Percentiles rank a stretch among this genome's conserved stretches.
Conservation (phyloP, 1,284 basidiomycete species). For the Vanrija humicola region DNA sequence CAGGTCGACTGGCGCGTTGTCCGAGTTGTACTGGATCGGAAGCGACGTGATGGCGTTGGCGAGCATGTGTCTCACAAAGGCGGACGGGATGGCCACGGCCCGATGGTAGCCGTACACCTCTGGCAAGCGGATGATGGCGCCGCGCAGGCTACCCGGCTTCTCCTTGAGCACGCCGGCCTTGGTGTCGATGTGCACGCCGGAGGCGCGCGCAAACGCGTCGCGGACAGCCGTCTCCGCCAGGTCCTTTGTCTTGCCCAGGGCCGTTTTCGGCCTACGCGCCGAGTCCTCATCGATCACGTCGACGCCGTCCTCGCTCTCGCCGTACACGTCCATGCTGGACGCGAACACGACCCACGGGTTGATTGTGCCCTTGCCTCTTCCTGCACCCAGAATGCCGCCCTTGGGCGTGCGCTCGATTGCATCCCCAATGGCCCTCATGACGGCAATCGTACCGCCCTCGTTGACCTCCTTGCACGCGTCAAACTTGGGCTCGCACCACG, state of each 20-base stretch:
- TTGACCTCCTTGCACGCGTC: constrained; percentile 37
- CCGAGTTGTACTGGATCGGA: constrained; percentile 41
- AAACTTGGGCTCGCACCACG: constrained; percentile 38
- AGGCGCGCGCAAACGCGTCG: constrained; percentile 1
- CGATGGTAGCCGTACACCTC: constrained; percentile 42
- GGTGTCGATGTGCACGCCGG: neutral
- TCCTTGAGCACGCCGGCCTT: neutral
- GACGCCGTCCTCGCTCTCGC: constrained; percentile 7
- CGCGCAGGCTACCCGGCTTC: constrained; percentile 3
- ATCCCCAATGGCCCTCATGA: constrained; percentile 28
- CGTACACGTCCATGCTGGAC: constrained; percentile 41
- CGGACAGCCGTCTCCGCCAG: constrained; percentile 29
- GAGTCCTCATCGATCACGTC: constrained; percentile 18
- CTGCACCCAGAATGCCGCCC: neutral
- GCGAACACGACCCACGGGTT: constrained; percentile 42
- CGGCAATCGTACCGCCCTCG: constrained; percentile 29
- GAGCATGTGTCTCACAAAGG: constrained; percentile 39
- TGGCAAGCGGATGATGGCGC: constrained; percentile 37
- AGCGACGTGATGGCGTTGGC: constrained; percentile 37
- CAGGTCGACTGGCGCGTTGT: constrained; percentile 31
- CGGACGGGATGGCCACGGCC: constrained; percentile 24
- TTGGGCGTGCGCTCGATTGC: neutral
- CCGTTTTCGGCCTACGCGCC: constrained; percentile 19
- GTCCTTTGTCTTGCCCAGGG: constrained; percentile 38
- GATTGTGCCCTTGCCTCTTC: neutral